These are phyloP conservation scores for Cardamine resedifolia DNA, from an alignment of 345 rosid genomes.

Conservation along the genomic window DNA sequence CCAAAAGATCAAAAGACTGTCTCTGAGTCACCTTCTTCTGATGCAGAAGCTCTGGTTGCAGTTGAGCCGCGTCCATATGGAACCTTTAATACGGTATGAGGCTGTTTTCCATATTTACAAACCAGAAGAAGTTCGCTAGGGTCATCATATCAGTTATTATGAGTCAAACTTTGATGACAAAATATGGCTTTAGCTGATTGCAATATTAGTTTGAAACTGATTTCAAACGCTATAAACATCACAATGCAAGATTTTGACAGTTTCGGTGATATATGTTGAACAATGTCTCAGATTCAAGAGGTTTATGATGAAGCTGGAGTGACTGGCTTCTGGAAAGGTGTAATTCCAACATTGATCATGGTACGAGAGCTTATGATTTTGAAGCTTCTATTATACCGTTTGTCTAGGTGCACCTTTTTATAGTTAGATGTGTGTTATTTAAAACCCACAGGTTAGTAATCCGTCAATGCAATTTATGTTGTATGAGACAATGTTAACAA, in stretches of 20 bases:
- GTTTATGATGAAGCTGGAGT: constrained; percentile 84
- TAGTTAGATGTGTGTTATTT: constrained; percentile 1
- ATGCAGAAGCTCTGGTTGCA: constrained; percentile 45
- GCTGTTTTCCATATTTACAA: constrained; percentile 9
- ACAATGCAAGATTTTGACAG: not conserved
- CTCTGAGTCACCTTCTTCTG: constrained; percentile 40
- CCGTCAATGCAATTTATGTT: constrained; percentile 97
- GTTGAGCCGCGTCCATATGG: constrained; percentile 68
- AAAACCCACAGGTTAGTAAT: constrained; percentile 74
- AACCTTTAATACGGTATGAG: constrained; percentile 66
- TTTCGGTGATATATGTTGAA: constrained; percentile 9
- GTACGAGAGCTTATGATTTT: constrained; percentile 44
- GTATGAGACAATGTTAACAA: constrained; percentile 89
- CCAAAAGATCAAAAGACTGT: constrained; percentile 40
- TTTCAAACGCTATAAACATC: not conserved
- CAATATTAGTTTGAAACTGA: not conserved
- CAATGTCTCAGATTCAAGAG: constrained; percentile 70
- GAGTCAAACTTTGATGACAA: not conserved
- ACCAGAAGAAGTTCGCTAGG: not conserved
- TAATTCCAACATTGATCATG: constrained; percentile 91
- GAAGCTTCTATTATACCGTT: constrained; percentile 34
- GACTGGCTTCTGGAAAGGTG: constrained; percentile 95
- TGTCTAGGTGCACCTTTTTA: constrained; percentile 11
- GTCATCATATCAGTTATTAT: not conserved
- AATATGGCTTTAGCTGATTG: not conserved